Conservation (phyloP, 345 rosid genomes). For the Populus euphratica region DNA sequence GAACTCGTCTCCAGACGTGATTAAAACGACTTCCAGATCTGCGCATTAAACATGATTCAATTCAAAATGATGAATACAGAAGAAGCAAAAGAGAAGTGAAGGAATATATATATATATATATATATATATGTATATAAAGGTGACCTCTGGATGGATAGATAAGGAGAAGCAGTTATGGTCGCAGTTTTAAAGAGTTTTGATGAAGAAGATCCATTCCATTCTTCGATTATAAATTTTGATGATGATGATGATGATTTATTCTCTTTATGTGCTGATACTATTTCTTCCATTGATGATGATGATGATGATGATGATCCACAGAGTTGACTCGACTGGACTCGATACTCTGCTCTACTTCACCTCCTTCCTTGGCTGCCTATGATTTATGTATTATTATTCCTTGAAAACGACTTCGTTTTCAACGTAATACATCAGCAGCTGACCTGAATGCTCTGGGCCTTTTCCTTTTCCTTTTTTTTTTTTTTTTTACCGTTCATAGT, state of each 20-base stretch:
- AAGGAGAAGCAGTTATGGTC: conserved; percentile 50
- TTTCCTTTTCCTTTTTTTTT: no score
- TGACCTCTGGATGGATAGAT: conserved; percentile 59
- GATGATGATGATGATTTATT: neutral
- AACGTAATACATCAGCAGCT: no score
- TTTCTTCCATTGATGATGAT: neutral
- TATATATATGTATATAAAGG: no score
- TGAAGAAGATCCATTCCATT: conserved; percentile 21
- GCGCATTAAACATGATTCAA: neutral
- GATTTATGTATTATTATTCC: no score
- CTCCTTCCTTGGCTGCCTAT: no score
- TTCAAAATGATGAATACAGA: neutral
- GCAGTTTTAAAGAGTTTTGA: conserved; percentile 32
- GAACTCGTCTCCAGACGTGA: conserved; percentile 76
- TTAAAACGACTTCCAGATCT: conserved; percentile 53
- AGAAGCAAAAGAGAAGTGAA: neutral
- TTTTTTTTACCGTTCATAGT: no score
- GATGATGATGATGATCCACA: neutral
- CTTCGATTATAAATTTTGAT: conserved; percentile 9
- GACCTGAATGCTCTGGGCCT: no score
- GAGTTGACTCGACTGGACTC: no score
- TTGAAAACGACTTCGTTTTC: no score
- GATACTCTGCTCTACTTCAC: no score
- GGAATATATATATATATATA: no score
- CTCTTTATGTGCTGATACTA: neutral